Percentiles rank a stretch among this genome's conserved stretches.
Evolutionary conservation across 495 filamentous ascomycete genomes (phyloP).

Genomic region (Sabuloglossum arenarium): DNA sequence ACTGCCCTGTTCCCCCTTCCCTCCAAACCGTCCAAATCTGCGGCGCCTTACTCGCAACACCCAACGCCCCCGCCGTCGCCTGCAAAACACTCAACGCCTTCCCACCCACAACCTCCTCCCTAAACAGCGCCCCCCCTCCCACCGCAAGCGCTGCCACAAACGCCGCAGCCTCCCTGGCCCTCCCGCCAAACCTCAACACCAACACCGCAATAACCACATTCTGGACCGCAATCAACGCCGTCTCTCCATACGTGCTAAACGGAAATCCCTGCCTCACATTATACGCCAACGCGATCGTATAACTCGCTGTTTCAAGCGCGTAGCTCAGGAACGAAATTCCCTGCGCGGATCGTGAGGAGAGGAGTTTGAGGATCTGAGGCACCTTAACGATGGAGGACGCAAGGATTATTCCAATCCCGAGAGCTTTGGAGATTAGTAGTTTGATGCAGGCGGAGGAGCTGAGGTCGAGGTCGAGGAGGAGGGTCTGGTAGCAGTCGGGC

Average conservation of each 20-base stretch:
- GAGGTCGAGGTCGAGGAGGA: constrained; percentile 62
- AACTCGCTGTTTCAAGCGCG: constrained; percentile 67
- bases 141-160: constrained; percentile 58
- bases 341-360: constrained; percentile 51
- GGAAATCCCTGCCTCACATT: constrained; percentile 78
- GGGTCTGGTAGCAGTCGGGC: constrained; percentile 56
- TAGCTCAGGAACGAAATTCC: constrained; percentile 82
- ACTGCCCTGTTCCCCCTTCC: constrained; percentile 76
- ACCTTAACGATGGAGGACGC: constrained; percentile 83
- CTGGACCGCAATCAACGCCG: constrained; percentile 72
- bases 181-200: constrained; percentile 60
- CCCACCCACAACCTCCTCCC: constrained; percentile 41
- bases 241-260: constrained; percentile 91
- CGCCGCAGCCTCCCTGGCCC: constrained; percentile 34
- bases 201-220: constrained; percentile 73
- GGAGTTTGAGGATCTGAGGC: constrained; percentile 82
- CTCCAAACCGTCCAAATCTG: constrained; percentile 73
- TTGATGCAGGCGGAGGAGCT: constrained; percentile 54
- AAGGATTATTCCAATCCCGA: constrained; percentile 81
- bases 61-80: constrained; percentile 61
- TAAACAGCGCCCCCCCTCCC: constrained; percentile 39
- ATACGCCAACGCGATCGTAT: constrained; percentile 75
- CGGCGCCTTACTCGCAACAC: constrained; percentile 74
- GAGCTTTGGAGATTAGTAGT: constrained; percentile 71
- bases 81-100: constrained; percentile 55